Evolutionary conservation across 164 flowering plant genomes (phyloP), one percentile per base, ranked within the genome.

Genomic region (Liquidambar formosana): DNA sequence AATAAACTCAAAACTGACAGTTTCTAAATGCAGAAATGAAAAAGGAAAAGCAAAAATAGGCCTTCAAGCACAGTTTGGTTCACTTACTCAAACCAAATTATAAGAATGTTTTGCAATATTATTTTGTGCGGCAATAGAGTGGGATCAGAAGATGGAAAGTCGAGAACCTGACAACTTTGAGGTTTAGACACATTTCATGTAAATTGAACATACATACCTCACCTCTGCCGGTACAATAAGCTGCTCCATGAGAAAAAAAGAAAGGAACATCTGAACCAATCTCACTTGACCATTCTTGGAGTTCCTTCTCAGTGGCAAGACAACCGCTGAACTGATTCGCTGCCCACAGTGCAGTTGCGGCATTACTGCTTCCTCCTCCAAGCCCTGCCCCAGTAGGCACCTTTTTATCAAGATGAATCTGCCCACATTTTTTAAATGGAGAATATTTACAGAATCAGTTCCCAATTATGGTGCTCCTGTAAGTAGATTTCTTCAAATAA

Each of bases 291-390:
- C 99, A 95, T 70, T 93, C 94, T 76, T 90, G 97, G 69, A 95
- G 97, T 54, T 95, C 96, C 77, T 89, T 86, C 76, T 93, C 97
- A 48, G 89, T 78, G 19, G 90, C 97, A 80, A 79, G 69, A 81
- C 88, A 68, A 56, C 91, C 87, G 73, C 71, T 89, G 67, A 95
- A 91, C 73, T 91, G 97, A 80, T 95, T 95, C 67, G 97, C 97
- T 51, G 99, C 99, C 99, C 99, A 95, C 51, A 95, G 75, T 59
- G 99, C 96, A 68, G 99, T 95, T 38, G 97, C 99, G 70, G 99
- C 99, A 85, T 95, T 95, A 69, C 99, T 88, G 74, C 99, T 95
- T 57, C 99, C 99, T 69, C 99, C 99, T 57, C 99, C 99, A 70
- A 95, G 96, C 57, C 99, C 99, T 13, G 99, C 99, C 38, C 97